Evolutionary conservation across 768 basidiomycete genomes (phyloP).

Genomic region (Tylopilus plumbeoviolaceoides): DNA sequence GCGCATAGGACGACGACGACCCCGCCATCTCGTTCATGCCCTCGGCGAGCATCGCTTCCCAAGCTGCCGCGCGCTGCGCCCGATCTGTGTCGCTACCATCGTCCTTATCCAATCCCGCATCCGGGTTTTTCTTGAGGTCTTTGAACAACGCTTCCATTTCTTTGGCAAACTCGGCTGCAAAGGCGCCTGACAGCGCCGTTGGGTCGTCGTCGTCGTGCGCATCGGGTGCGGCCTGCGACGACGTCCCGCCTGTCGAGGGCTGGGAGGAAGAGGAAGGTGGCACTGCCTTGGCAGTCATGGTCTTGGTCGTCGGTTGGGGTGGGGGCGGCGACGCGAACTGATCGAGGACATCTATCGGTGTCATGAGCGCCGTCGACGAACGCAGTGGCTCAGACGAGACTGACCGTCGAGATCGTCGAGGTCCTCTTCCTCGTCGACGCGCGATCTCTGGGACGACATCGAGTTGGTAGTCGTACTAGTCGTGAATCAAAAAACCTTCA

Average conservation of each 20-base stretch:
- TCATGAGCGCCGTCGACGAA: constrained; percentile 8
- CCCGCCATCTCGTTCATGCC: constrained; percentile 41
- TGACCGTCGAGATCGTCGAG: constrained; percentile 43
- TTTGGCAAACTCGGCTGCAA: constrained; percentile 37
- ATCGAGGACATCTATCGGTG: constrained; percentile 44
- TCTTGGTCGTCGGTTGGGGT: not conserved
- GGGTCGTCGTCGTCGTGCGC: not conserved
- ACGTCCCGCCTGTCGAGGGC: constrained; percentile 4
- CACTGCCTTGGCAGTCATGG: not conserved
- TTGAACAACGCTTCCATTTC: constrained; percentile 44
- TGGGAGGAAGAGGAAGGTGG: too few relatives aligned
- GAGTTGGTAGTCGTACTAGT: not conserved
- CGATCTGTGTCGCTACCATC: constrained; percentile 7
- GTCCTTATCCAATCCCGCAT: constrained; percentile 9
- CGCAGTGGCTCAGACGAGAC: not conserved
- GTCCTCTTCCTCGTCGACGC: constrained; percentile 35
- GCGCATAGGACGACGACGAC: constrained; percentile 2
- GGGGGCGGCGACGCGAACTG: constrained; percentile 32
- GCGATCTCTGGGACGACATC: constrained; percentile 4
- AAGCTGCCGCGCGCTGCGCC: constrained; percentile 52
- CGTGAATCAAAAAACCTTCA: too few relatives aligned
- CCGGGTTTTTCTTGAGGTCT: constrained; percentile 10
- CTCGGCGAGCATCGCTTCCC: constrained; percentile 69
- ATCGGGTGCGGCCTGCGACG: constrained; percentile 10
- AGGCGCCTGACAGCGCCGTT: constrained; percentile 25